Percentiles rank a stretch among this genome's conserved stretches.
phyloP scores from a whole-genome alignment of 2,329 filamentous ascomycete genomes.

The Apiospora sp. region DNA sequence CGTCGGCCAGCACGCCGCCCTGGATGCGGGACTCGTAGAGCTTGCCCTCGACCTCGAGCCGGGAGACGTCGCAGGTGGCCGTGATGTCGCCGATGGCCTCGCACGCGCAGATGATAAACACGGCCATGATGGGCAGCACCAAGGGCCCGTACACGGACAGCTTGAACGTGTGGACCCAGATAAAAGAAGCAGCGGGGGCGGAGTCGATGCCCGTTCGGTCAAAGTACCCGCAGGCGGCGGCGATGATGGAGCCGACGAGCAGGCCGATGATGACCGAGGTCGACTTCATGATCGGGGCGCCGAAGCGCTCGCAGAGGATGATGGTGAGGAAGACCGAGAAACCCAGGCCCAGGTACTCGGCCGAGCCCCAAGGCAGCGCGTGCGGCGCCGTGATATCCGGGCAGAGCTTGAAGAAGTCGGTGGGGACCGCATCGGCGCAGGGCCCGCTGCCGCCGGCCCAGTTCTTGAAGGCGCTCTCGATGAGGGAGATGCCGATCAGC shows the following conservation, averaged over 20 bases:
- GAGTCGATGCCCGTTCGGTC: conserved; percentile 74
- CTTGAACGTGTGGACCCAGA: conserved; percentile 82
- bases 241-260: conserved; percentile 79
- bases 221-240: conserved; percentile 80
- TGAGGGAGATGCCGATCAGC: conserved; percentile 77
- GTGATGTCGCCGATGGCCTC: conserved; percentile 84
- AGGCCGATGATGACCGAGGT: conserved; percentile 79
- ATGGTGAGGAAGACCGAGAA: conserved; percentile 84
- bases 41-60: conserved; percentile 75
- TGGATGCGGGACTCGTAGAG: conserved; percentile 81
- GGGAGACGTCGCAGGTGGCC: conserved; percentile 82
- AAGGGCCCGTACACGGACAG: conserved; percentile 76
- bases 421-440: conserved; percentile 58
- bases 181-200: conserved; percentile 76
- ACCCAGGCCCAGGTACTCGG: conserved; percentile 80
- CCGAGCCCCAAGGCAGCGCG: conserved; percentile 78
- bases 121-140: conserved; percentile 74
- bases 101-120: conserved; percentile 77
- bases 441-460: conserved; percentile 79
- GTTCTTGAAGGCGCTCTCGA: conserved; percentile 75
- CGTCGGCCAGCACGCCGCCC: conserved; percentile 80
- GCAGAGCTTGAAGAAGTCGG: conserved; percentile 69
- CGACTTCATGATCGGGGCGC: conserved; percentile 85
- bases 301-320: conserved; percentile 81
- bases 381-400: conserved; percentile 73